phyloP scores from a whole-genome alignment of 306 rosid species.

The Cicer arietinum region DNA sequence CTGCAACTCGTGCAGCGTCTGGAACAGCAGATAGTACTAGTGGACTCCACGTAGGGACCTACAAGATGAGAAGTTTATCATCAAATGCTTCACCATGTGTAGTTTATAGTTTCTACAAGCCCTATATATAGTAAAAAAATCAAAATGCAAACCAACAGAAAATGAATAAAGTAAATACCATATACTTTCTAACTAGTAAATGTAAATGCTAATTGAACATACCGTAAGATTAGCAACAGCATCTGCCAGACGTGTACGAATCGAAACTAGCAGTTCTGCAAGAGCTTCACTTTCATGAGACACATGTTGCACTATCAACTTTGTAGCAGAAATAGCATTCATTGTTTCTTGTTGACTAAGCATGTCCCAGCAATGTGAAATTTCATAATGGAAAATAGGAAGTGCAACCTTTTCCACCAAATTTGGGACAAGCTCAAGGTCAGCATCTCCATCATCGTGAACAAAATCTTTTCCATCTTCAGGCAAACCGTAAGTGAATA shows the following conservation, averaged over 20 bases:
- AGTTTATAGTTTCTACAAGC: conserved; percentile 13
- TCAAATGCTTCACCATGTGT: conserved; percentile 19
- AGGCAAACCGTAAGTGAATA: conserved; percentile 72
- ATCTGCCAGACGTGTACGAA: conserved; percentile 76
- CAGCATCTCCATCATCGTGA: conserved; percentile 79
- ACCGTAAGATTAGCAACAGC: conserved; percentile 84
- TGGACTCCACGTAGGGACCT: conserved; percentile 96
- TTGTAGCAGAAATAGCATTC: conserved; percentile 78
- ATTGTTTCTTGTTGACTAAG: conserved; percentile 77
- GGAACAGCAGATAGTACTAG: conserved; percentile 80
- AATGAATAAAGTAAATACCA: conserved; percentile 19
- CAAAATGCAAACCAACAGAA: conserved; percentile 23
- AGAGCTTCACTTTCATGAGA: conserved; percentile 85
- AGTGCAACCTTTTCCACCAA: conserved; percentile 95
- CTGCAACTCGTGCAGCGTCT: conserved; percentile 85
- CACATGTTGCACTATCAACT: conserved; percentile 81
- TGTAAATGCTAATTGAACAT: conserved; percentile 27
- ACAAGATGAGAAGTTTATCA: conserved; percentile 32
- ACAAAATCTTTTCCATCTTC: conserved; percentile 70
- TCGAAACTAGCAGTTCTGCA: conserved; percentile 71
- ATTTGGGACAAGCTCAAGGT: conserved; percentile 88
- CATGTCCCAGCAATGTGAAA: conserved; percentile 91
- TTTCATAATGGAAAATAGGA: conserved; percentile 84
- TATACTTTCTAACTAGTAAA: conserved; percentile 26
- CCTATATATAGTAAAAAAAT: conserved; percentile 9